phyloP scores from a whole-genome alignment of 352 stramenopile species.

The Phytophthora pluvialis region DNA sequence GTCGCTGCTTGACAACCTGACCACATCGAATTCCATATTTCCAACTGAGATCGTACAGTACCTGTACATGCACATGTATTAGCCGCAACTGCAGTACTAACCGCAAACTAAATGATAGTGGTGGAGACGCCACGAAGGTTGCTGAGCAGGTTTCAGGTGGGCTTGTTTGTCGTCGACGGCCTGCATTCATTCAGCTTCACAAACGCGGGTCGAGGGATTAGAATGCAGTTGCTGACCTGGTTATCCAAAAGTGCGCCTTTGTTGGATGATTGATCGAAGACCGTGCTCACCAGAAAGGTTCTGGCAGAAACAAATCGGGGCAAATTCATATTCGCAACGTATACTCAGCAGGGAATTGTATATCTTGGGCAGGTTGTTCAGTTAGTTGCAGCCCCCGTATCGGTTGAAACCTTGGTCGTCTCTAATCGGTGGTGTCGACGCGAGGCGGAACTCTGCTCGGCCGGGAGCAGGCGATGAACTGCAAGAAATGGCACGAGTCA shows the following conservation, averaged over 20 bases:
- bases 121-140: too few species aligned
- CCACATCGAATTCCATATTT: background rate
- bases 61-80: too few species aligned
- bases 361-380: conserved; percentile 19
- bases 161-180: too few species aligned
- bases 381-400: conserved; percentile 28
- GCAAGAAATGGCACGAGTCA: background rate
- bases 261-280: background rate
- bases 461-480: conserved; percentile 33
- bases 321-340: conserved; percentile 19
- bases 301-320: too few species aligned
- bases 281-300: too few species aligned
- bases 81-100: too few species aligned
- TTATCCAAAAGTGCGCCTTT: background rate
- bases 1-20: conserved; percentile 10
- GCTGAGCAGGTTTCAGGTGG: background rate
- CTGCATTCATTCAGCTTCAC: too few species aligned
- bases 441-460: conserved; percentile 34
- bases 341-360: conserved; percentile 23
- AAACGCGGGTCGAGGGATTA: too few species aligned
- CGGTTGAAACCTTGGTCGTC: conserved; percentile 29
- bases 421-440: conserved; percentile 18
- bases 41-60: too few species aligned
- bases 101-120: too few species aligned
- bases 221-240: too few species aligned